Evolutionary conservation across 768 basidiomycete genomes (phyloP).

Genomic region (Leccinum incarnatum): DNA sequence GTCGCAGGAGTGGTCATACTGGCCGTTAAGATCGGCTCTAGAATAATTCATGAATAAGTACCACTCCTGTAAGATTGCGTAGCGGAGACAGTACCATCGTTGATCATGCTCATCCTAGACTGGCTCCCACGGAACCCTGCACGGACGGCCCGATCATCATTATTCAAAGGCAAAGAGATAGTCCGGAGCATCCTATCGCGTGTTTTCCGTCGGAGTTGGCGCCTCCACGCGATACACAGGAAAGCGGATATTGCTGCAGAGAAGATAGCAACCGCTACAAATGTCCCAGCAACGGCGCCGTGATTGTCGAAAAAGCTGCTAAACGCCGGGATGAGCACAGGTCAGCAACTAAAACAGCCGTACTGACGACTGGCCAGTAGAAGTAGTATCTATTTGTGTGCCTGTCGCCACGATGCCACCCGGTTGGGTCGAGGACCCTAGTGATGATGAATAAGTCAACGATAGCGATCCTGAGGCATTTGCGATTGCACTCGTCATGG

Average conservation of each 20-base stretch:
- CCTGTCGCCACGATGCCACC: conserved; percentile 45
- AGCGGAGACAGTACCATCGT: conserved; percentile 12
- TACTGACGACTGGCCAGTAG: conserved; percentile 27
- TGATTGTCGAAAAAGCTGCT: conserved; percentile 62
- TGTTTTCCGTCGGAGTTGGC: conserved; percentile 40
- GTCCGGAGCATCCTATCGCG: conserved; percentile 37
- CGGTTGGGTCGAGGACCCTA: conserved; percentile 44
- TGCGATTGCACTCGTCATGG: conserved; percentile 38
- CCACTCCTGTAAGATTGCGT: conserved; percentile 3
- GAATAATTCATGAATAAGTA: background rate
- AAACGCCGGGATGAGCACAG: conserved; percentile 4
- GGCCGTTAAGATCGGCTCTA: background rate
- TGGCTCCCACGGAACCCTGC: conserved; percentile 37
- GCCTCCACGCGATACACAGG: conserved; percentile 34
- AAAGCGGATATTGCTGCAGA: conserved; percentile 45
- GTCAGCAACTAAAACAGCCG: background rate
- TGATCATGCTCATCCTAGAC: conserved; percentile 19
- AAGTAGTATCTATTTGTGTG: conserved; percentile 38
- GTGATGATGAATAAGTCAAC: conserved; percentile 37
- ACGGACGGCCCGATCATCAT: conserved; percentile 8
- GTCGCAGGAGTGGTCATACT: background rate
- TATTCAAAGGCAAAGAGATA: conserved; percentile 34
- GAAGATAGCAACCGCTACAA: conserved; percentile 62
- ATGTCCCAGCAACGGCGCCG: conserved; percentile 71
- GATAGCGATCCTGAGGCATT: conserved; percentile 41